Base-by-base conservation (phyloP, 257 asterid genomes). In the Salvia hispanica region DNA sequence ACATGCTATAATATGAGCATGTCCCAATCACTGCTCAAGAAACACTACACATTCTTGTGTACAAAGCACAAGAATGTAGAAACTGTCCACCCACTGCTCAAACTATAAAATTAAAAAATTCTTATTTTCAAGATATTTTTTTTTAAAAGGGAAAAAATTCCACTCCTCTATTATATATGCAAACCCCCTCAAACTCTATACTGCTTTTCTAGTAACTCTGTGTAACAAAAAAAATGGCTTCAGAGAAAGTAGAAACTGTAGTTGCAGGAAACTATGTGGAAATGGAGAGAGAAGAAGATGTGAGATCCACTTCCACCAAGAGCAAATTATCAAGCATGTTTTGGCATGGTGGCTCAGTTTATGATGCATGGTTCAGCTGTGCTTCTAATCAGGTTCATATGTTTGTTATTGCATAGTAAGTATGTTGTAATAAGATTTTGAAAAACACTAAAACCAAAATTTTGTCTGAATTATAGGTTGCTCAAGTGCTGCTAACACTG, bases 291-390 rank as follows among this genome's bases (percentile, higher is more conserved):
- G 92, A 85, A 80, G 87, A 68, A 62, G 84, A 72, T 4, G 58
- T 71, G 37, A 65, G 77, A 55, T 74, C 85, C 62, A 59, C 36
- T 68, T 73, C 88, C 6, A 10, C 75, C 6, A 90, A 82, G 60
- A 66, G 69, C 80, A 86, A 73, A 39, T 42, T 90, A 0, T 88
- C 92, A 0, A 86, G 72, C 15, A 36, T 90, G 9, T 86, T 90
- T 53, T 90, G 97, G 97, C 88, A 91, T 77, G 97, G 97, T 60
- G 97, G 97, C 25, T 91, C 97, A 13, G 91, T 89, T 51, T 91
- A 91, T 78, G 97, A 91, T 86, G 97, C 97, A 68, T 91, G 97
- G 96, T 91, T 91, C 67, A 90, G 97, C 69, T 90, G 97, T 64
- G 74, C 97, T 78, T 90, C 95, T 34, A 90, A 84, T 73, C 95